Evolutionary conservation across 2,329 filamentous ascomycete species (phyloP).

Genomic region (Paradendryphiella salina): DNA sequence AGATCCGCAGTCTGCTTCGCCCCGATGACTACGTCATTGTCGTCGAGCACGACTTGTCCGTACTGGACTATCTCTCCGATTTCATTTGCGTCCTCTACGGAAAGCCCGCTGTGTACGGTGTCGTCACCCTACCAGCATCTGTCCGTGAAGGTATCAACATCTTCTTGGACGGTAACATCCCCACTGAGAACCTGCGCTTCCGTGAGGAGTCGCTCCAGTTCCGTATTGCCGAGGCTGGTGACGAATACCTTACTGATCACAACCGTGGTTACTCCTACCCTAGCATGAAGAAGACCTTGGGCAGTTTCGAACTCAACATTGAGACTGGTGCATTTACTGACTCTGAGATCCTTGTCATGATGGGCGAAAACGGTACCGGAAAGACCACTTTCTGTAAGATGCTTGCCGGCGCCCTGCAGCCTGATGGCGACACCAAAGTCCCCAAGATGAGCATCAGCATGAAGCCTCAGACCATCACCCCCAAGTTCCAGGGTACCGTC

Average conservation of each 20-base stretch:
- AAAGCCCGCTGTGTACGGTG: constrained; percentile 92
- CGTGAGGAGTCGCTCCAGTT: constrained; percentile 95
- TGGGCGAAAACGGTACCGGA: constrained; percentile 99
- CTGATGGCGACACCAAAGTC: constrained; percentile 75
- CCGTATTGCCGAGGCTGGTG: constrained; percentile 84
- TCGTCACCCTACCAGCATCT: constrained; percentile 91
- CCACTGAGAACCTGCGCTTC: constrained; percentile 98
- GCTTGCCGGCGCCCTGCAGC: constrained; percentile 89
- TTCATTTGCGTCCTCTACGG: constrained; percentile 98
- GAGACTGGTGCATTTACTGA: constrained; percentile 89
- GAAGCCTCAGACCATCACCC: constrained; percentile 99
- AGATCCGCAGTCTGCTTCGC: constrained; percentile 87
- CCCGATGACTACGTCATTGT: constrained; percentile 96
- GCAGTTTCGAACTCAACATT: constrained; percentile 80
- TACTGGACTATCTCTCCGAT: constrained; percentile 97
- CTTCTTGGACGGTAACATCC: constrained; percentile 97
- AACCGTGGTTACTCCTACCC: constrained; percentile 86
- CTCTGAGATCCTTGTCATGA: constrained; percentile 99
- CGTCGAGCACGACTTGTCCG: constrained; percentile 98
- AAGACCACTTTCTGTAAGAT: constrained; percentile 99
- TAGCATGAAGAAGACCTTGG: constrained; percentile 88
- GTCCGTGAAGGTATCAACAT: constrained; percentile 99
- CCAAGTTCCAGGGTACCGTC: constrained; percentile 96
- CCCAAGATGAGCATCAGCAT: constrained; percentile 97
- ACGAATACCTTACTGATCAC: constrained; percentile 85